Evolutionary conservation across 2,329 filamentous ascomycete genomes (phyloP), one percentile per base, ranked within the genome.

Genomic region (Colletotrichum salicis): DNA sequence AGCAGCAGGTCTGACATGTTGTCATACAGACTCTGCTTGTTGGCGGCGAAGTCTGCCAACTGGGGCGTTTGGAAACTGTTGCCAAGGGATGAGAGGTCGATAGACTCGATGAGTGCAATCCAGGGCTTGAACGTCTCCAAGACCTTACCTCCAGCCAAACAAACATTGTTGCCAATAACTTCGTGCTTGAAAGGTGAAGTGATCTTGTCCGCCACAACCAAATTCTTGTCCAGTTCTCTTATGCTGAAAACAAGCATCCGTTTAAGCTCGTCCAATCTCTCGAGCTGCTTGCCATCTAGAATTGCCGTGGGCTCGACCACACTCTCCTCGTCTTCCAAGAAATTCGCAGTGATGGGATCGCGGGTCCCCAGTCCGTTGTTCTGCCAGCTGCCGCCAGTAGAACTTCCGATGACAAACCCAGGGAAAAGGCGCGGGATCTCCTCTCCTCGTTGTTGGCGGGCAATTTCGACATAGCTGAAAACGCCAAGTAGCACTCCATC

Each of bases 391-490:
- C 95, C 96, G 59, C 95, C 96, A 5, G 90, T 89, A 55, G 87
- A 90, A 80, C 94, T 97, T 35, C 95, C 94, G 72, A 95, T 90
- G 37, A 98, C 92, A 79, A 99, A 99, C 1, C 96, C 96, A 22
- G 96, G 96, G 67, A 97, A 92, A 3, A 98, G 87, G n/a, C 96
- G 91, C 19, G 94, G 94, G 66, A 98, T 97, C 52, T 96, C 93
- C 79, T 98, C 96, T 68, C 96, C 96, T 69, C 95, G 89, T 81
- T 98, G 96, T 80, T 97, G 94, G 76, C 94, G 91, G 19, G 96
- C 96, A 58, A 98, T 94, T 79, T 98, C 96, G 45, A 98, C 96
- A 80, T 97, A 99, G 79, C 94, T 96, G 81, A 95, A 97, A 6
- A 99, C 96, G 5, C 96, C 96, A 66, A 96, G 89, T 68, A 98